These are phyloP conservation scores for Aspergillus ostianus DNA, from an alignment of 495 filamentous ascomycete genomes.

Conservation along the genomic window DNA sequence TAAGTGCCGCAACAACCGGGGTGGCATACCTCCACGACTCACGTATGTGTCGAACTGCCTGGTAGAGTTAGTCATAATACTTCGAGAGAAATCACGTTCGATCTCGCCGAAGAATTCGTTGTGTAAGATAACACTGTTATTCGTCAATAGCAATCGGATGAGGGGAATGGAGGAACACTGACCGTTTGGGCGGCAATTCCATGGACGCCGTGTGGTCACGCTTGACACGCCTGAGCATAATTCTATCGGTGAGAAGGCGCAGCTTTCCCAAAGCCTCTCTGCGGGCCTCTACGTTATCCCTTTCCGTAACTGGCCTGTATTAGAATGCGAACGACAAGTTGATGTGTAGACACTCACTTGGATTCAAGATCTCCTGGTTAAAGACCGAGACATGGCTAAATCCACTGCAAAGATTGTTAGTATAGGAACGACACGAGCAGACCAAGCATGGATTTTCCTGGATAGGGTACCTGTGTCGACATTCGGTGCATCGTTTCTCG, in stretches of 20 bases:
- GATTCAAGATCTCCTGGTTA: constrained; percentile 92
- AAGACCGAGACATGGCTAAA: constrained; percentile 92
- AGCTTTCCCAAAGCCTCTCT: constrained; percentile 74
- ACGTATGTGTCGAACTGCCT: constrained; percentile 95
- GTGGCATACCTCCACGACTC: constrained; percentile 52
- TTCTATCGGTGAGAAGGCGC: constrained; percentile 77
- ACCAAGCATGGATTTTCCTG: neutral
- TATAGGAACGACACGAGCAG: neutral
- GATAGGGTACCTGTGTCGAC: constrained; percentile 49
- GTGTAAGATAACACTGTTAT: constrained; percentile 65
- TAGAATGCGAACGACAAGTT: constrained; percentile 9
- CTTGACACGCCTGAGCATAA: constrained; percentile 94
- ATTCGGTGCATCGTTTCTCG: constrained; percentile 64
- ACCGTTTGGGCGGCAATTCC: constrained; percentile 92
- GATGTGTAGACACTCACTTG: constrained; percentile 44
- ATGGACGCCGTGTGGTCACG: constrained; percentile 86
- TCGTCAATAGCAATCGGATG: constrained; percentile 4
- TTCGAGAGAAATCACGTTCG: constrained; percentile 90
- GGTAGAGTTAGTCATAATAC: constrained; percentile 86
- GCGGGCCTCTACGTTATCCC: constrained; percentile 48
- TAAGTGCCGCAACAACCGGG: neutral
- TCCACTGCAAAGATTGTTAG: constrained; percentile 48
- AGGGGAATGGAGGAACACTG: constrained; percentile 2
- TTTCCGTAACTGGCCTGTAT: constrained; percentile 47
- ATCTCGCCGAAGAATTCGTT: constrained; percentile 95